A percentile compares a stretch with the other conserved stretches of the same genome.
phyloP scores from a whole-genome alignment of 345 rosid species.

The Acer negundo region DNA sequence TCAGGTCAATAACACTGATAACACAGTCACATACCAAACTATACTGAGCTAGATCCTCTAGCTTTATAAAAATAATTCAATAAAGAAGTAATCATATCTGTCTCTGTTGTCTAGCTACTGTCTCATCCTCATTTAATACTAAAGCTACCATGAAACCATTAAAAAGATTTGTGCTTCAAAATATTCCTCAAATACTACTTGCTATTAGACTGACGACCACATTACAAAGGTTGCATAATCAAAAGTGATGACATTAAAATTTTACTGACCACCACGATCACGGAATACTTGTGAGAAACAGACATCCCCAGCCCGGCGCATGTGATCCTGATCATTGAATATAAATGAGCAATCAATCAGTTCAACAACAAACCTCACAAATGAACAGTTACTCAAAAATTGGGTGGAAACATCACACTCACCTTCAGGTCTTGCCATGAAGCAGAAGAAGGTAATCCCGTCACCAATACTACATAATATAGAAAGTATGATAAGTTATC shows the following conservation, averaged over 20 bases:
- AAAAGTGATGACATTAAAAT: background rate
- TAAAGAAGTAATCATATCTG: background rate
- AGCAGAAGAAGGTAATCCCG: conserved; percentile 94
- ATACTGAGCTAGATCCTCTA: background rate
- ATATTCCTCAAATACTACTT: background rate
- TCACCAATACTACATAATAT: conserved; percentile 63
- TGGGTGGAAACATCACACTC: background rate
- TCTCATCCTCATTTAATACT: background rate
- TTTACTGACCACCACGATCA: conserved; percentile 71
- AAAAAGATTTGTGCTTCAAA: background rate
- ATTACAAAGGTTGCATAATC: background rate
- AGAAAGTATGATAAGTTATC: conserved; percentile 8
- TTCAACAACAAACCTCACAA: background rate
- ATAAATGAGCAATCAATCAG: background rate
- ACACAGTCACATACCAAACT: background rate
- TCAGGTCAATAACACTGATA: background rate
- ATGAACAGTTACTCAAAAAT: background rate
- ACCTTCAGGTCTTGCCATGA: conserved; percentile 99
- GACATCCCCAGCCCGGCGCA: conserved; percentile 98
- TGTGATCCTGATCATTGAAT: conserved; percentile 70
- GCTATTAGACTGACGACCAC: background rate
- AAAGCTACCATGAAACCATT: background rate
- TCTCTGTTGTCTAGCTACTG: background rate
- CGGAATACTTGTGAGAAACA: conserved; percentile 93
- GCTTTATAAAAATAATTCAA: background rate